Evolutionary conservation across 345 rosid species (phyloP).

Genomic region (Kernera saxatilis): DNA sequence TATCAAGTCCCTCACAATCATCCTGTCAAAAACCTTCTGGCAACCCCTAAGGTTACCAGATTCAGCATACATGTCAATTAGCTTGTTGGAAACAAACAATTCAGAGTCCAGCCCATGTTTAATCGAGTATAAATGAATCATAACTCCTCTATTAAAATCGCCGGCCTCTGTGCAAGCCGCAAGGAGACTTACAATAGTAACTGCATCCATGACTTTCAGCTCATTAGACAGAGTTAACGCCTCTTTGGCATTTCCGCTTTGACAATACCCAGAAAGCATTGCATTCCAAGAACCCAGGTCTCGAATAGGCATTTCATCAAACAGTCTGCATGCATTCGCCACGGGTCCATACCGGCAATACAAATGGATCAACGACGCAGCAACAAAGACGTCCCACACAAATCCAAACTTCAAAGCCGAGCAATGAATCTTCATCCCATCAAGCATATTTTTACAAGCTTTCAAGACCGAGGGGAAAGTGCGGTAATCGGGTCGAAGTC

Average conservation of each 20-base stretch:
- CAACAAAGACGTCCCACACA: slow-evolving; percentile 54
- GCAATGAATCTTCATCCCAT: slow-evolving; percentile 51
- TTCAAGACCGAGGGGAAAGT: slow-evolving; percentile 54
- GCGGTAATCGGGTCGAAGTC: slow-evolving; percentile 54
- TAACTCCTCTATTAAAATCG: slow-evolving; percentile 35
- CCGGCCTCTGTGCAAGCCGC: slow-evolving; percentile 45
- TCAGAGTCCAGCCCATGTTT: slow-evolving; percentile 44
- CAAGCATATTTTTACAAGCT: slow-evolving; percentile 42
- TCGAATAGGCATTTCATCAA: slow-evolving; percentile 45
- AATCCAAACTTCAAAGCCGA: slow-evolving; percentile 52
- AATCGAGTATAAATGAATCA: slow-evolving; percentile 40
- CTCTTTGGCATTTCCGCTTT: slow-evolving; percentile 42
- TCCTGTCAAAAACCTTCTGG: slow-evolving; percentile 36
- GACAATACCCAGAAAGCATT: slow-evolving; percentile 61
- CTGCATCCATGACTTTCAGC: slow-evolving; percentile 47
- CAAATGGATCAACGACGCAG: slow-evolving; percentile 53
- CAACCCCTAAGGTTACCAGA: slow-evolving; percentile 31
- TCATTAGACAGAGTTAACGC: slow-evolving; percentile 37
- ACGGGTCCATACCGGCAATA: slow-evolving; percentile 39
- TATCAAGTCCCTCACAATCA: slow-evolving; percentile 39
- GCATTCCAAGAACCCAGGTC: slow-evolving; percentile 64
- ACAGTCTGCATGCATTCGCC: slow-evolving; percentile 34
- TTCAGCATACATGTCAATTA: slow-evolving; percentile 53
- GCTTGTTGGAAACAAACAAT: slow-evolving; percentile 45
- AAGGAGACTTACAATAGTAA: slow-evolving; percentile 49